Evolutionary conservation across 345 rosid genomes (phyloP).

Genomic region (Citrus mangshanensis): DNA sequence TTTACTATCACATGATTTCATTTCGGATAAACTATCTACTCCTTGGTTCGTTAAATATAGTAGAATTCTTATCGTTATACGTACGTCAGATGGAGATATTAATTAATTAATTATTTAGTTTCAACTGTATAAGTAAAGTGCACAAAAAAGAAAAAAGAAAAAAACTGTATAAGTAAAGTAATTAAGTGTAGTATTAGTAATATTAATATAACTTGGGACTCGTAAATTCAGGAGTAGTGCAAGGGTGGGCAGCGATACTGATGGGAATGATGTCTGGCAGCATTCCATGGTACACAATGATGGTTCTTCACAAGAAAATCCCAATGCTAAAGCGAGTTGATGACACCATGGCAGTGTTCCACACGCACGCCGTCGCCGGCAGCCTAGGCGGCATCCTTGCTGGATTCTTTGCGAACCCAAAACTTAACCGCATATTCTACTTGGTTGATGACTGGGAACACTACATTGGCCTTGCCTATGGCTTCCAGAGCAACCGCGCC

Average conservation of each 20-base stretch:
- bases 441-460: conserved; percentile 28
- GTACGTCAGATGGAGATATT: too few species aligned
- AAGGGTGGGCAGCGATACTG: conserved; percentile 70
- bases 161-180: too few species aligned
- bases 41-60: too few species aligned
- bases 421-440: conserved; percentile 57
- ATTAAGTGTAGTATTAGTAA: too few species aligned
- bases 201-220: too few species aligned
- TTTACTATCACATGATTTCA: too few species aligned
- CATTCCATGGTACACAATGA: conserved; percentile 76
- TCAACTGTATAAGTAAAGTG: too few species aligned
- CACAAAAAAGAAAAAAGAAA: too few species aligned
- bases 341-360: conserved; percentile 73
- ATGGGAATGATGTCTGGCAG: conserved; percentile 67
- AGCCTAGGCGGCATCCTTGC: conserved; percentile 62
- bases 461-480: conserved; percentile 52
- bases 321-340: conserved; percentile 56
- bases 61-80: too few species aligned
- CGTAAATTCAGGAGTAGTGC: conserved; percentile 48
- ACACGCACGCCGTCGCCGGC: conserved; percentile 67
- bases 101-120: too few species aligned
- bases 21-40: too few species aligned
- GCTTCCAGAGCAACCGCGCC: conserved; percentile 26
- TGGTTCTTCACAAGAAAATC: conserved; percentile 68
- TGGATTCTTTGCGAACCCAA: conserved; percentile 62